Evolutionary conservation across 805 yeast genomes (phyloP).

Genomic region (Wickerhamiella spandovensis): DNA sequence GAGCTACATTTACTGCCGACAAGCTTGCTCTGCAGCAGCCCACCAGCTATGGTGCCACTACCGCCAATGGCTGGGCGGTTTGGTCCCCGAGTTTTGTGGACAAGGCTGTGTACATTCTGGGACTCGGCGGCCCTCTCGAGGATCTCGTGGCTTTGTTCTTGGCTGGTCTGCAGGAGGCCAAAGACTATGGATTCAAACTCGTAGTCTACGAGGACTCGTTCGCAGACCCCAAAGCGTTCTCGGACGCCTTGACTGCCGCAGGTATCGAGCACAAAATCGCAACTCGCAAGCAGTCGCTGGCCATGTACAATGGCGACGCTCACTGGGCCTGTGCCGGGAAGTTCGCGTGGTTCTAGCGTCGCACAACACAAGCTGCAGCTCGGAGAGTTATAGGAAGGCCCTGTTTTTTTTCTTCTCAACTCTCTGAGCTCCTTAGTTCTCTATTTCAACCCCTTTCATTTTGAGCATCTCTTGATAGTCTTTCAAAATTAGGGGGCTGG

Average conservation of each 20-base stretch:
- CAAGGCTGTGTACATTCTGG: constrained; percentile 6
- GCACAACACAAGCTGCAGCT: too few species aligned
- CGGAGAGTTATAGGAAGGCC: too few species aligned
- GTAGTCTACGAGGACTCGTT: constrained; percentile 9
- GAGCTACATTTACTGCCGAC: background rate
- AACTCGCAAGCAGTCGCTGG: constrained; percentile 5
- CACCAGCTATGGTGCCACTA: constrained; percentile 7
- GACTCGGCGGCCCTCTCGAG: constrained; percentile 9
- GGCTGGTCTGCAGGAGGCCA: constrained; percentile 8
- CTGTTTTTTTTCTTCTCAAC: too few species aligned
- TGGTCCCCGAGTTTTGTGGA: constrained; percentile 9
- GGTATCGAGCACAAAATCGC: background rate
- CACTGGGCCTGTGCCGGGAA: constrained; percentile 10
- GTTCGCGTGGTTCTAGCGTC: constrained; percentile 8
- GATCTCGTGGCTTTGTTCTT: constrained; percentile 7
- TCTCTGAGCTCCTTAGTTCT: too few species aligned
- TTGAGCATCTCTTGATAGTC: too few species aligned
- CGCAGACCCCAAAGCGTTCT: constrained; percentile 3
- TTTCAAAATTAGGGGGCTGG: too few species aligned
- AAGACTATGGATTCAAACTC: constrained; percentile 6
- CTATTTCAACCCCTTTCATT: too few species aligned
- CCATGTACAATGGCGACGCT: constrained; percentile 6
- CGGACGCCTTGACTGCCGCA: constrained; percentile 5
- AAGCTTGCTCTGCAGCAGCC: constrained; percentile 2
- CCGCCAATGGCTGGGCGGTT: constrained; percentile 8